Percentiles rank a stretch among this genome's conserved stretches.
Evolutionary conservation across 441 rosid species (phyloP).

Genomic region (Populus hybrid): DNA sequence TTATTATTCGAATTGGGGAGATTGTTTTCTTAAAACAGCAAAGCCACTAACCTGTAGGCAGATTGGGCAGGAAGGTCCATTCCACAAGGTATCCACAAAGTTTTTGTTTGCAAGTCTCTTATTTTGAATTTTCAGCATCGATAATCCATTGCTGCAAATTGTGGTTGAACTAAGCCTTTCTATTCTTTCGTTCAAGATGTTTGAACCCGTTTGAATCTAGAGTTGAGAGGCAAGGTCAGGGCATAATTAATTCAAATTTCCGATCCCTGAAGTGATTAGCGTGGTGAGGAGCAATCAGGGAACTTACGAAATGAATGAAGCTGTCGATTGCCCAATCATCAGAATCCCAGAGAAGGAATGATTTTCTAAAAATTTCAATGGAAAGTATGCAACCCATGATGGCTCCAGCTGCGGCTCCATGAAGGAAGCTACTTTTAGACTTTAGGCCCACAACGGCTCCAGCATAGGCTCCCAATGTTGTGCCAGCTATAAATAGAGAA

Average conservation of each 20-base stretch:
- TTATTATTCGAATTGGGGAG: neutral
- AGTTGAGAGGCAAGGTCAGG: neutral
- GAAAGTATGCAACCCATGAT: constrained; percentile 26
- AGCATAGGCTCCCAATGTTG: constrained; percentile 25
- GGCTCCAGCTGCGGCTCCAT: constrained; percentile 32
- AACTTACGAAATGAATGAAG: constrained; percentile 26
- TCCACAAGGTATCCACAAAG: constrained; percentile 23
- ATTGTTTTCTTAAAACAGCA: neutral
- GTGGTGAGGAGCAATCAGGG: neutral
- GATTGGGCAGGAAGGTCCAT: constrained; percentile 30
- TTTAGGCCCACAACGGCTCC: constrained; percentile 37
- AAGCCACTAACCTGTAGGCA: constrained; percentile 38
- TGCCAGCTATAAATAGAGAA: constrained; percentile 23
- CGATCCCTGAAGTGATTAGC: neutral
- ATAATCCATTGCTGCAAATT: neutral
- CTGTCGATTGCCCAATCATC: constrained; percentile 13
- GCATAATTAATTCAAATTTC: neutral
- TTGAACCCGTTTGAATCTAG: constrained; percentile 10
- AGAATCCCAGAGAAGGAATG: constrained; percentile 15
- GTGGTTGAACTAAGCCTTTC: constrained; percentile 3
- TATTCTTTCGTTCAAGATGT: constrained; percentile 5
- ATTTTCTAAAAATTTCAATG: constrained; percentile 12
- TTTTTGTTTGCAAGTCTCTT: constrained; percentile 9
- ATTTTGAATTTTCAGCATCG: constrained; percentile 2
- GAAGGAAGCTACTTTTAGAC: constrained; percentile 25